Evolutionary conservation across 768 basidiomycete genomes (phyloP).

Genomic region (Boletus coccyginus): DNA sequence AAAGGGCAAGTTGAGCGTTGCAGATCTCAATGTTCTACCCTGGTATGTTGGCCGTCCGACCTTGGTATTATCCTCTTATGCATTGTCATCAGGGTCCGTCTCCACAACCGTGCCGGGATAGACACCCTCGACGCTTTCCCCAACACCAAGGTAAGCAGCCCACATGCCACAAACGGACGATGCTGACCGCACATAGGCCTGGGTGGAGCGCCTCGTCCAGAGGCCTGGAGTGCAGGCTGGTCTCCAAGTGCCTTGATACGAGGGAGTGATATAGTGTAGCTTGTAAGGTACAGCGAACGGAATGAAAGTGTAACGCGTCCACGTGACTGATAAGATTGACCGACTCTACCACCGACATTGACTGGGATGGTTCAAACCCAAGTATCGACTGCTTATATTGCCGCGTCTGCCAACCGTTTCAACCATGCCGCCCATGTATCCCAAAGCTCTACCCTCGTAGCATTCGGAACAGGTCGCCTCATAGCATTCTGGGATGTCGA

Average conservation of each 20-base stretch:
- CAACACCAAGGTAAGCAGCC: constrained; percentile 45
- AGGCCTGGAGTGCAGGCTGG: constrained; percentile 26
- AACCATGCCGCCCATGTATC: constrained; percentile 38
- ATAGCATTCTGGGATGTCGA: constrained; percentile 59
- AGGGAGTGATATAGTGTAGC: neutral
- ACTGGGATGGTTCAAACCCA: constrained; percentile 9
- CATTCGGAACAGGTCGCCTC: constrained; percentile 54
- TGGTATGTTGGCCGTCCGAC: constrained; percentile 42
- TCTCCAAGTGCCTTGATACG: constrained; percentile 12
- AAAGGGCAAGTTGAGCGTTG: constrained; percentile 63
- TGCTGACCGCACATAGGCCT: constrained; percentile 17
- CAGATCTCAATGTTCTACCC: constrained; percentile 65
- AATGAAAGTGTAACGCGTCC: constrained; percentile 1
- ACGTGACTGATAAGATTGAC: constrained; percentile 19
- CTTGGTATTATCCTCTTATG: neutral
- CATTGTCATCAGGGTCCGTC: constrained; percentile 47
- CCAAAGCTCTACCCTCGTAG: constrained; percentile 37
- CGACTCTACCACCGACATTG: neutral
- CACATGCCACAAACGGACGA: neutral
- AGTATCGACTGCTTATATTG: constrained; percentile 38
- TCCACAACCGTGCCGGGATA: constrained; percentile 47
- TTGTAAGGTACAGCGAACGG: neutral
- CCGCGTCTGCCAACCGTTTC: constrained; percentile 49
- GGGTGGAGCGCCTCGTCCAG: constrained; percentile 27
- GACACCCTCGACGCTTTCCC: constrained; percentile 64